A percentile compares a stretch with the other conserved stretches of the same genome.
phyloP scores from a whole-genome alignment of 805 yeast genomes.

The Starmerella powellii region DNA sequence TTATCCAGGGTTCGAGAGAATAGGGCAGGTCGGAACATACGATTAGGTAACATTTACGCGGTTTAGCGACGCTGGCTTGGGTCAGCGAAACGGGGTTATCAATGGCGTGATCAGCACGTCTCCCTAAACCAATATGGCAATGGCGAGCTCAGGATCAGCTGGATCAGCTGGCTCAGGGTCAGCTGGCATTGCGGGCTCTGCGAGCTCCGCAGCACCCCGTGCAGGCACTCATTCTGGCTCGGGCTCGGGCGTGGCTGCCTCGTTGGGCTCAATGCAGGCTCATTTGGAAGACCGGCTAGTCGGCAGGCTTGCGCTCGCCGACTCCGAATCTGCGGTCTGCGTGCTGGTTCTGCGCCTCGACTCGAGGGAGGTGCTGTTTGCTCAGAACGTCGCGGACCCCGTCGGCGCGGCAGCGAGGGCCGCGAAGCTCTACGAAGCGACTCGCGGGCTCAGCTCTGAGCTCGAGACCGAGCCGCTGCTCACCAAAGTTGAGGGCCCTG shows the following conservation, averaged over 20 bases:
- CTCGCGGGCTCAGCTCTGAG: conserved; percentile 1
- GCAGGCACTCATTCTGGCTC: no score
- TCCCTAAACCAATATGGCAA: background rate
- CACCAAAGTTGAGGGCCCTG: conserved; percentile 8
- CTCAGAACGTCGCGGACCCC: conserved; percentile 23
- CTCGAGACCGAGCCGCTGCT: conserved; percentile 2
- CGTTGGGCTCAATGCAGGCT: no score
- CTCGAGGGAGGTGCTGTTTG: conserved; percentile 8
- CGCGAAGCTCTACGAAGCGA: conserved; percentile 3
- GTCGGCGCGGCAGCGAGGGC: conserved; percentile 7
- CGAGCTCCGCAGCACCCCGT: no score
- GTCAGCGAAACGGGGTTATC: background rate
- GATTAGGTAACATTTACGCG: conserved; percentile 7
- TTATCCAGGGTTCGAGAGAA: background rate
- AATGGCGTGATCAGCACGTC: background rate
- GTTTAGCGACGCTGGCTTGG: conserved; percentile 2
- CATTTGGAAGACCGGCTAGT: conserved; percentile 10
- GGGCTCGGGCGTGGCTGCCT: no score
- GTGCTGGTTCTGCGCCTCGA: conserved; percentile 10
- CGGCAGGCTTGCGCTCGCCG: conserved; percentile 15
- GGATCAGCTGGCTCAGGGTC: background rate
- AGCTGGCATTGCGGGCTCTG: background rate
- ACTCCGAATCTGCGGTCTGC: conserved; percentile 2
- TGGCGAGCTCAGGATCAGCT: background rate
- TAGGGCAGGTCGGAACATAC: background rate